Percentiles rank a stretch among this genome's conserved stretches.
These are phyloP conservation scores for Tuber aestivum DNA, from an alignment of 495 filamentous ascomycete species.

Conservation along the genomic window DNA sequence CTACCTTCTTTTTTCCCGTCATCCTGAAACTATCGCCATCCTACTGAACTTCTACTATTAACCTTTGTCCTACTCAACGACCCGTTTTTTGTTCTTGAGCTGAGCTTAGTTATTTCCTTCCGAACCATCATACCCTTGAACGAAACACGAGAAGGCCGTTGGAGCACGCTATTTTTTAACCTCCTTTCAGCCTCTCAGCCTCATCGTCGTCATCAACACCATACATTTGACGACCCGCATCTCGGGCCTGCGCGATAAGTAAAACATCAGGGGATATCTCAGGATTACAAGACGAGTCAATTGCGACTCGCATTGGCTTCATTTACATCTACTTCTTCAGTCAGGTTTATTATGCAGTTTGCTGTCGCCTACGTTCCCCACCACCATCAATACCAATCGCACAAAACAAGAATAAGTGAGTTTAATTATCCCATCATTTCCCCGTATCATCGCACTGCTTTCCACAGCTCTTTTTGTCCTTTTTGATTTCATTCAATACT, in stretches of 20 bases:
- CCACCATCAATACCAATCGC: slow-evolving; percentile 21
- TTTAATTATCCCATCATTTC: neutral
- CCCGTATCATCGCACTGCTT: neutral
- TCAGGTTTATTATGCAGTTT: slow-evolving; percentile 37
- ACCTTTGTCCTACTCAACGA: slow-evolving; percentile 18
- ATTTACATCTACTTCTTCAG: slow-evolving; percentile 25
- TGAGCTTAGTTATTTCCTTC: slow-evolving; percentile 17
- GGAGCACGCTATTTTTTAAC: slow-evolving; percentile 35
- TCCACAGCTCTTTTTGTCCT: neutral
- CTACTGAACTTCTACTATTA: slow-evolving; percentile 16
- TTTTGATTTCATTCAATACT: neutral
- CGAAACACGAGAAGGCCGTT: slow-evolving; percentile 38
- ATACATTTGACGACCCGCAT: slow-evolving; percentile 14
- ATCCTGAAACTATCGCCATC: slow-evolving; percentile 8
- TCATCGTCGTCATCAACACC: slow-evolving; percentile 36
- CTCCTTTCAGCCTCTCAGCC: slow-evolving; percentile 32
- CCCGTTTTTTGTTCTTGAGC: neutral
- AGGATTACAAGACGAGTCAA: slow-evolving; percentile 18
- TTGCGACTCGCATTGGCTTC: slow-evolving; percentile 32
- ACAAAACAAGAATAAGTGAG: slow-evolving; percentile 37
- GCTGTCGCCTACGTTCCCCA: slow-evolving; percentile 15
- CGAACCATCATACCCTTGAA: slow-evolving; percentile 10
- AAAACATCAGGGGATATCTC: slow-evolving; percentile 9
- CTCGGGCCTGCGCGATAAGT: slow-evolving; percentile 1
- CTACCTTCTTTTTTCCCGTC: slow-evolving; percentile 24